Evolutionary conservation across 345 rosid genomes (phyloP).

Genomic region (Populus alba): DNA sequence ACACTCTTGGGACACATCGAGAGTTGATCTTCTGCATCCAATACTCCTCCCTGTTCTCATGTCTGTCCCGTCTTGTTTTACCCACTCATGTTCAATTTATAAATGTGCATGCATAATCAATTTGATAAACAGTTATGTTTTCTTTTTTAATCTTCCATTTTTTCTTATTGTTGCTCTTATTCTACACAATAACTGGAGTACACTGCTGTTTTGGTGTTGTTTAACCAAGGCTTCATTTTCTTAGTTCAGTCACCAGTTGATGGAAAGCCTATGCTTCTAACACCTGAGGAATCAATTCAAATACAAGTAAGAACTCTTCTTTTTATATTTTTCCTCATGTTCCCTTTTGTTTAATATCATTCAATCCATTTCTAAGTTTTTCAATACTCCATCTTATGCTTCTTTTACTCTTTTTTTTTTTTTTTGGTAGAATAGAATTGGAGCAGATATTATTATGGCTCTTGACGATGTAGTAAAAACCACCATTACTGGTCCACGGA

Average conservation of each 20-base stretch:
- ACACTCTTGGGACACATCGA: background rate
- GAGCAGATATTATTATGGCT: conserved; percentile 90
- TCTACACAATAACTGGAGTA: background rate
- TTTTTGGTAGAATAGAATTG: conserved; percentile 64
- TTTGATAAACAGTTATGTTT: too few species aligned
- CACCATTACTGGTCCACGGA: conserved; percentile 73
- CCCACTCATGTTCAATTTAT: background rate
- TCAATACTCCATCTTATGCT: background rate
- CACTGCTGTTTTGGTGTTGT: conserved; percentile 10
- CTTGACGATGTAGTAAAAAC: conserved; percentile 86
- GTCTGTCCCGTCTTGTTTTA: background rate
- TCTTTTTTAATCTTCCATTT: background rate
- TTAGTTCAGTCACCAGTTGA: conserved; percentile 69
- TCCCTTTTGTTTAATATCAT: background rate
- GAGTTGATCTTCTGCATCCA: background rate
- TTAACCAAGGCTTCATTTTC: conserved; percentile 27
- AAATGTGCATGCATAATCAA: too few species aligned
- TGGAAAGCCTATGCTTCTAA: conserved; percentile 79
- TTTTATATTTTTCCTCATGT: background rate
- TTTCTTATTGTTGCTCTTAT: background rate
- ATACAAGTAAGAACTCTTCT: conserved; percentile 53
- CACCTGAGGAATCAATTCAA: conserved; percentile 85
- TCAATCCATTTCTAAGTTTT: background rate
- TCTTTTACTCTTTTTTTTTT: background rate
- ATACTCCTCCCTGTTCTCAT: background rate